These are phyloP conservation scores for Candida coquimbonensis DNA, from an alignment of 805 yeast genomes.

Conservation along the genomic window DNA sequence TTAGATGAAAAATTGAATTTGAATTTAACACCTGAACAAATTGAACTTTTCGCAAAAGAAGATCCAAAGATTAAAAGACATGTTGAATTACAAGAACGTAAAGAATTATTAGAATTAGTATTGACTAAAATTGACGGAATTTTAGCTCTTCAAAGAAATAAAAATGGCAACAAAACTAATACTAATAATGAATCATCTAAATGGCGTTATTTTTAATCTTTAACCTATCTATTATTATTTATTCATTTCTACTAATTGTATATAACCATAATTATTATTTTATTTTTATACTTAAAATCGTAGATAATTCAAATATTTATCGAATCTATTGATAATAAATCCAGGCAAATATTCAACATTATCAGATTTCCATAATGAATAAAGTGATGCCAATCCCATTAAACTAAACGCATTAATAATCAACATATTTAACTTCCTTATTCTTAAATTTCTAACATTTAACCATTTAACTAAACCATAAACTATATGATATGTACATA, in stretches of 20 bases:
- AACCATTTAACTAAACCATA: slow-evolving; percentile 47
- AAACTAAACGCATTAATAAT: slow-evolving; percentile 30
- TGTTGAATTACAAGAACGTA: slow-evolving; percentile 88
- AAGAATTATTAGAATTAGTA: slow-evolving; percentile 81
- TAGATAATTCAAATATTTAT: slow-evolving; percentile 12
- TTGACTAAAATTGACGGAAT: slow-evolving; percentile 68
- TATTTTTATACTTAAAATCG: neutral
- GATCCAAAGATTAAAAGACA: slow-evolving; percentile 83
- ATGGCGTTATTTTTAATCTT: slow-evolving; percentile 3
- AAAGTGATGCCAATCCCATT: slow-evolving; percentile 32
- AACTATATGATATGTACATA: slow-evolving; percentile 45
- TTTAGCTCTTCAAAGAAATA: slow-evolving; percentile 29
- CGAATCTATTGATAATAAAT: slow-evolving; percentile 15
- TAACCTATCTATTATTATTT: too few species aligned
- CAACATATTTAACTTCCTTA: slow-evolving; percentile 40
- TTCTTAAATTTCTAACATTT: slow-evolving; percentile 30
- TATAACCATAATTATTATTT: too few species aligned
- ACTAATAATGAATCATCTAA: neutral
- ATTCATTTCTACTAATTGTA: too few species aligned
- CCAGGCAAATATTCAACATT: slow-evolving; percentile 5
- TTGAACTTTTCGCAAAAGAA: slow-evolving; percentile 87
- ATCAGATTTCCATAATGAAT: slow-evolving; percentile 7
- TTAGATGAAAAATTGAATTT: slow-evolving; percentile 68
- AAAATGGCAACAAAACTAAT: slow-evolving; percentile 5
- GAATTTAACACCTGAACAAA: slow-evolving; percentile 62